Base-by-base conservation (phyloP, 345 rosid genomes). In the Erysimum cheiranthoides region DNA sequence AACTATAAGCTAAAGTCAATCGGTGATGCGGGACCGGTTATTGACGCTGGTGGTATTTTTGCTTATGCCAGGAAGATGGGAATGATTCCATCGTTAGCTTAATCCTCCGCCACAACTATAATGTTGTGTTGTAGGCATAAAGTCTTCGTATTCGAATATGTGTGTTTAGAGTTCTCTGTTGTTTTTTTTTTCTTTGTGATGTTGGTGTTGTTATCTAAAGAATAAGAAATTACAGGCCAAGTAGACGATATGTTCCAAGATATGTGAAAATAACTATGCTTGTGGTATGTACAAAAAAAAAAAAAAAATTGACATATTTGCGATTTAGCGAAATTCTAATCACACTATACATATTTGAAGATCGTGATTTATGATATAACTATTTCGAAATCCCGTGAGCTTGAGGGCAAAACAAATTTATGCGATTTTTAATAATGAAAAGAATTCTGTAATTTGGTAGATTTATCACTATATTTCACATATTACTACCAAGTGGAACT, bases 1-100 rank as follows among this genome's bases (percentile, higher is more conserved):
- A 87, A 82, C 66, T 93, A 87, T 68, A 83, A 83, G 71, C 59
- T 93, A 71, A 89, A 89, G 82, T 84, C 97, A 1, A 89, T 89
- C 32, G 97, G 97, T 10, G 97, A 91, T 79, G 91, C 90, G 0
- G 97, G 97, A 12, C 95, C 97, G 2, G 95, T 89, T 17, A 85
- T 91, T 47, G 83, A 88, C 13, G 97, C 93, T 28, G 97, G 97
- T 32, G 94, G 86, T 46, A 91, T 93, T 38, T 89, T 93, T 47
- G 89, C 97, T 2, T 91, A 89, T 49, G 96, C 98, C 2, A 83
- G 97, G 77, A 73, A 65, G 68, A 72, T 92, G 7, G 96, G 92
- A 34, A 93, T 91, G 93, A 89, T 91, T 45, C 88, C 96, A 1
- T 60, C 92, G 11, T 43, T 76, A 49, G 4, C 64, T 59, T 68